Base-by-base conservation (phyloP, 2,329 filamentous ascomycete genomes). In the Apiospora koreana region DNA sequence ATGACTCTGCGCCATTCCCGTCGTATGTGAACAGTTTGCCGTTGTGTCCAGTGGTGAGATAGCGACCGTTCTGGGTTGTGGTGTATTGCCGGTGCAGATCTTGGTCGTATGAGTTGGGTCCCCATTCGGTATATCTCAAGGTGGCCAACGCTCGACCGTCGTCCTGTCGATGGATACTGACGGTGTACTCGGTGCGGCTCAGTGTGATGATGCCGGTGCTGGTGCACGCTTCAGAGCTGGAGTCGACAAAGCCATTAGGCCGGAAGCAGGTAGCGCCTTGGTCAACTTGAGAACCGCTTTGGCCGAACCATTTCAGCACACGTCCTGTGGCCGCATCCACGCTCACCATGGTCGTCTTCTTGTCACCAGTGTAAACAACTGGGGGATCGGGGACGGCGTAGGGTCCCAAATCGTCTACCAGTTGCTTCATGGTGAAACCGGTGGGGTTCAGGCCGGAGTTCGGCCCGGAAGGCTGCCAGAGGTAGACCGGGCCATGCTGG, bases 81-180 rank as follows among this genome's bases (percentile, higher is more conserved):
- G 88, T 88, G 77, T 98, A 96, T 78, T 98, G 94, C 67, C 89
- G 89, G 76, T 94, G 91, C 8, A 99, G 89, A 79, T 99, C 96
- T 73, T 89, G 89, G 80, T 99, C 95, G 72, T 91, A 93, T 71
- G 92, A 97, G 80, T 99, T 99, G 18, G 95, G 93, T 0, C 91
- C 91, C 96, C 96, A 99, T 80, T 99, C 96, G 14, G 94, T 93
- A 78, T 97, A 99, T 74, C 91, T 95, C 75, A 99, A 89, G 0
- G 94, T 97, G 77, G 94, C 97, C 72, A 99, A 92, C 9, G 90
- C 89, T 71, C 92, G 89, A 1, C 92, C 91, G 3, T 89, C 91
- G 74, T 92, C 88, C 62, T 87, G 88, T 71, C 93, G 91, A 74
- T 94, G 92, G 62, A 99, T 97, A 69, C 88, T 90, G 71, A 99